These are phyloP conservation scores for Hemisphaericaspora xylofermentans DNA, from an alignment of 1,139 yeast species.

Conservation along the genomic window DNA sequence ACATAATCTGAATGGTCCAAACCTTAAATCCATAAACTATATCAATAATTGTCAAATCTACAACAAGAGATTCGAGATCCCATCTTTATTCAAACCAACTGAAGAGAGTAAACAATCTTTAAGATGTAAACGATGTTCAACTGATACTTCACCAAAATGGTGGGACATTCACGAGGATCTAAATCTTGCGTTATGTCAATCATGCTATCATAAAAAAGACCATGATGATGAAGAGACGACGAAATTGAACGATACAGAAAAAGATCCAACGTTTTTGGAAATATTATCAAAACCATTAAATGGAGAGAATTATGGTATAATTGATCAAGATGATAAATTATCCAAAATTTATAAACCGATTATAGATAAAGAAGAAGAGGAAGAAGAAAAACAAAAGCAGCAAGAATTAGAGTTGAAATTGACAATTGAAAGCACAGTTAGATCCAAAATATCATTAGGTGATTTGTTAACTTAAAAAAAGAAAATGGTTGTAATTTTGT, in stretches of 20 bases:
- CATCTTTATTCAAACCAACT: not conserved
- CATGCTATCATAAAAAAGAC: constrained; percentile 28
- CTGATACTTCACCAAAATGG: constrained; percentile 41
- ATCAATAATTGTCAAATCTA: constrained; percentile 21
- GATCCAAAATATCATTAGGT: constrained; percentile 26
- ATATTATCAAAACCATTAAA: constrained; percentile 31
- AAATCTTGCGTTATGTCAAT: constrained; percentile 25
- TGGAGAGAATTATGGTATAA: constrained; percentile 36
- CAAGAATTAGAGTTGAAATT: not conserved
- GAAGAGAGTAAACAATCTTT: not conserved
- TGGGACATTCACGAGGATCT: constrained; percentile 20
- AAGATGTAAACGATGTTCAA: constrained; percentile 25
- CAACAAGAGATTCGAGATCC: constrained; percentile 11
- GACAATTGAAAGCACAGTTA: constrained; percentile 12
- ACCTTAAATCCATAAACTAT: constrained; percentile 32
- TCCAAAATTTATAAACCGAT: constrained; percentile 16
- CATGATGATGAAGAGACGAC: constrained; percentile 5
- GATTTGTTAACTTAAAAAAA: constrained; percentile 21
- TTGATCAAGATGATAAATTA: constrained; percentile 28
- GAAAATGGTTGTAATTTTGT: not conserved
- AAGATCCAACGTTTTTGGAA: constrained; percentile 15
- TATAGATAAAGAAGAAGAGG: constrained; percentile 1
- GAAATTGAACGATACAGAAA: not conserved
- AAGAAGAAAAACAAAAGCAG: constrained; percentile 2
- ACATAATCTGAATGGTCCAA: constrained; percentile 29